These are phyloP conservation scores for Pseudopithomyces chartarum DNA, from an alignment of 2,329 filamentous ascomycete genomes.

Conservation along the genomic window DNA sequence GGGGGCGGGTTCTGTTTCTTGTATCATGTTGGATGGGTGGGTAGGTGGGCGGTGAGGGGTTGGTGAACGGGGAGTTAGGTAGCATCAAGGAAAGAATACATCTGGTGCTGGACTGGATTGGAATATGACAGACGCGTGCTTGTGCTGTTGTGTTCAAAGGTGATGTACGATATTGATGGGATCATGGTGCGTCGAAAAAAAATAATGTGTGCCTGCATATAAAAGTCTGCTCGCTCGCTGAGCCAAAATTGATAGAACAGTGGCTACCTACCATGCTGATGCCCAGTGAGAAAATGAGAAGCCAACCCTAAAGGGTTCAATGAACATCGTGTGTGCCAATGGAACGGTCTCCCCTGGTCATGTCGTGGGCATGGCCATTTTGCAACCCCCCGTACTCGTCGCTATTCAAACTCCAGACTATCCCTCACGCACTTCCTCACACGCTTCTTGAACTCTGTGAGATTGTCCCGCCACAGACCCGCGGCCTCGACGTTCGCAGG, in stretches of 20 bases:
- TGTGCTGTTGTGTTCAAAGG: too few relatives aligned
- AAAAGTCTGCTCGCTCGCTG: slow-evolving; percentile 1
- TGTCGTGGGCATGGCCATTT: too few relatives aligned
- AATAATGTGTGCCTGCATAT: neutral
- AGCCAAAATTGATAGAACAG: neutral
- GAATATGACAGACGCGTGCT: too few relatives aligned
- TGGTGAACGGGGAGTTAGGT: too few relatives aligned
- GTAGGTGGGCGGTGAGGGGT: too few relatives aligned
- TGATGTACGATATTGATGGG: too few relatives aligned
- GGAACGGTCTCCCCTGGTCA: neutral
- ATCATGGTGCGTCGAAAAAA: neutral
- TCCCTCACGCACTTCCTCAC: slow-evolving; percentile 80
- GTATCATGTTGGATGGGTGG: too few relatives aligned
- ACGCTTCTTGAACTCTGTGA: slow-evolving; percentile 81
- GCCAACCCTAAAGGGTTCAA: neutral
- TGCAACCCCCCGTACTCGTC: neutral
- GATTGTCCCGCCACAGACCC: slow-evolving; percentile 90
- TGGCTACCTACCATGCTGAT: slow-evolving; percentile 1
- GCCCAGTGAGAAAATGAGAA: neutral
- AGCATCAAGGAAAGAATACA: too few relatives aligned
- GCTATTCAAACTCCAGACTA: slow-evolving; percentile 42
- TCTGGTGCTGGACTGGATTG: too few relatives aligned
- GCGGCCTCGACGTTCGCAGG: slow-evolving; percentile 96
- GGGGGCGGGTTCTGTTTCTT: too few relatives aligned
- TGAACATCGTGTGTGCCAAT: neutral